Base-by-base conservation (phyloP, 208 protist species). In the Strigomonas galati region DNA sequence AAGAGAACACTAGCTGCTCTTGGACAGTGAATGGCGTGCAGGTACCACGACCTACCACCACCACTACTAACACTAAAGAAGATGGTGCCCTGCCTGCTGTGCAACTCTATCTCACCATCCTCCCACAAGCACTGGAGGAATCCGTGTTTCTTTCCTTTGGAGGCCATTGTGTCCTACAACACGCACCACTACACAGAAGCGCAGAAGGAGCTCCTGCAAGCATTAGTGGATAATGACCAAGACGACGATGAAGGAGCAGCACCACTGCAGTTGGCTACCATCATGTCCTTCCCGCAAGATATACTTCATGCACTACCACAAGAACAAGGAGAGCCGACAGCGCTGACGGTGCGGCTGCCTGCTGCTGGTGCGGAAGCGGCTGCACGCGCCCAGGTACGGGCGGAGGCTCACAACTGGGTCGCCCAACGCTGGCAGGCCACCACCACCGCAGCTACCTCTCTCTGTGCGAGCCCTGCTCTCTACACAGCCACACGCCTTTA, bases 11-110 rank as follows among this genome's bases (percentile, higher is more conserved):
- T 40, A 10, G 17, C 26, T 30, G 37, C 1, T 64, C 28, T 19
- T 95, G 89, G 86, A 40, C 81, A 1, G 68, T 92, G 17, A 95
- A 87, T 60, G 85, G 89, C 21, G 84, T 91, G 14, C 23, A 17
- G 4, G 17, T 59, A 6, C 54, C 54, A 6, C 54, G 54, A 12
- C 54, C 15, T 23, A 28, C 51, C 7, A 10, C 51, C n/a, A n/a
- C 7, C n/a, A n/a, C n/a, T n/a, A n/a, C n/a, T n/a, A n/a, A n/a
- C n/a, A n/a, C n/a, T n/a, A n/a, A n/a, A n/a, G n/a, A n/a, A n/a
- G n/a, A n/a, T n/a, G n/a, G n/a, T n/a, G 54, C 7, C 30, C 23
- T 21, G 2, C 2, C 21, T 21, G 17, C 23, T 15, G 54, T 59
- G 15, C 30, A 21, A 7, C 54, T 59, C 3, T 59, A 32, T 28